Evolutionary conservation across 306 rosid species (phyloP), one percentile per base, ranked within the genome.

Genomic region (Fagus sylvatica): DNA sequence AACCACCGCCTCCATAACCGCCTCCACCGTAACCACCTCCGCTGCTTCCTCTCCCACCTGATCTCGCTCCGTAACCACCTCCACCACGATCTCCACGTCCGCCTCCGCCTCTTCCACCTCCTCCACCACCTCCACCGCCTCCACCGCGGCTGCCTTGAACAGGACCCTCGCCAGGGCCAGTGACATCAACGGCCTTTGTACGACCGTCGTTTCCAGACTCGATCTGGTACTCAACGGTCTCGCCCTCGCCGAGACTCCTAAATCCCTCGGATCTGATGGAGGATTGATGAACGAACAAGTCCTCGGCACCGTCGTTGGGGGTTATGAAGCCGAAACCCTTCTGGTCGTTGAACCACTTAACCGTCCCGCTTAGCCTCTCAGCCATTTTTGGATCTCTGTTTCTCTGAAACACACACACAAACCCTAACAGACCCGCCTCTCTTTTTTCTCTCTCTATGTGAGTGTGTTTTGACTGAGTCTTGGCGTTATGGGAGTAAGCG

Each of bases 281-380:
- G 7, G 96, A 90, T 55, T 94, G 97, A 48, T 94, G 98, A 7
- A 94, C 98, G 16, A 94, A 91, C 34, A 94, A 87, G 9, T 94
- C 98, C 0, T 89, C 97, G 28, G 89, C 79, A 4, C 97, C 98
- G 46, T 91, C 86, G 46, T 81, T 77, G 0, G 98, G 98, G 78
- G 97, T 90, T 10, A 94, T 94, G 90, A 94, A 94, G 1, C 98
- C 97, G 48, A 79, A 94, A 1, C 97, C 98, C 87, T 94, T 94
- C 78, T 74, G 83, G 74, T 94, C 98, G 15, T 86, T 91, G 90
- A 94, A 94, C 98, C 98, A 94, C 78, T 94, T 94, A 75, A 94
- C 98, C 39, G 85, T 94, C 2, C 98, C 98, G 53, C 46, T 84
- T 32, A 84, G 71, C 48, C 89, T 85, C 17, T 68, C 87, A 4